phyloP scores from a whole-genome alignment of 164 flowering plant species.

The Annona cherimola region DNA sequence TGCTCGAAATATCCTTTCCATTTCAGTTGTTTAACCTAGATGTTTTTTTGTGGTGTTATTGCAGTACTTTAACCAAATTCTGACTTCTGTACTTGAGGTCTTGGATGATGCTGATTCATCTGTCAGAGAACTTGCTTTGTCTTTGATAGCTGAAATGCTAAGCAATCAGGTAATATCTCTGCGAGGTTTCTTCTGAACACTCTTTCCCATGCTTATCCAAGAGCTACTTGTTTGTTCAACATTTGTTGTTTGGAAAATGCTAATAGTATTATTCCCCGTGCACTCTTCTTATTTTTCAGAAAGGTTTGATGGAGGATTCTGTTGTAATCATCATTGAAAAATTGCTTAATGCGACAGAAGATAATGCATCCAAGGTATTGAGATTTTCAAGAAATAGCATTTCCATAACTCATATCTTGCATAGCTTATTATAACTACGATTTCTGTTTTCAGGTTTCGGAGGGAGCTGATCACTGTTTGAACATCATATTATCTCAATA shows the following conservation, averaged over 20 bases:
- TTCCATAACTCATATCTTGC: neutral
- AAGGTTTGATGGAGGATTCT: constrained; percentile 89
- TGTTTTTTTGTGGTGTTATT: constrained; percentile 1
- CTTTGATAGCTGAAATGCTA: constrained; percentile 83
- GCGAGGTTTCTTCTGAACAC: neutral
- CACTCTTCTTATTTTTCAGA: constrained; percentile 43
- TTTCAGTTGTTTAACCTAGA: too few relatives aligned
- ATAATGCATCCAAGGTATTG: constrained; percentile 66
- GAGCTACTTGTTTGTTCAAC: neutral
- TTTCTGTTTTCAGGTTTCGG: constrained; percentile 56
- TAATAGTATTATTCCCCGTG: neutral
- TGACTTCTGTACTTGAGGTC: constrained; percentile 84
- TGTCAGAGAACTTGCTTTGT: constrained; percentile 71
- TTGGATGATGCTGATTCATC: constrained; percentile 86
- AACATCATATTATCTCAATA: constrained; percentile 64
- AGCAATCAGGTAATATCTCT: constrained; percentile 54
- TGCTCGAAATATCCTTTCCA: too few relatives aligned
- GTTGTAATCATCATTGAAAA: constrained; percentile 92
- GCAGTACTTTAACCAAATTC: constrained; percentile 98
- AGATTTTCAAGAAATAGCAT: neutral
- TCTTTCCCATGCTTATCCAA: neutral
- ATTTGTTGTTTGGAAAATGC: neutral
- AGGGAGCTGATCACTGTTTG: constrained; percentile 87
- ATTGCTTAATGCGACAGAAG: constrained; percentile 82
- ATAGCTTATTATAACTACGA: constrained; percentile 7